Conservation (phyloP, 2,329 filamentous ascomycete species). For the Colletotrichum orbiculare region DNA sequence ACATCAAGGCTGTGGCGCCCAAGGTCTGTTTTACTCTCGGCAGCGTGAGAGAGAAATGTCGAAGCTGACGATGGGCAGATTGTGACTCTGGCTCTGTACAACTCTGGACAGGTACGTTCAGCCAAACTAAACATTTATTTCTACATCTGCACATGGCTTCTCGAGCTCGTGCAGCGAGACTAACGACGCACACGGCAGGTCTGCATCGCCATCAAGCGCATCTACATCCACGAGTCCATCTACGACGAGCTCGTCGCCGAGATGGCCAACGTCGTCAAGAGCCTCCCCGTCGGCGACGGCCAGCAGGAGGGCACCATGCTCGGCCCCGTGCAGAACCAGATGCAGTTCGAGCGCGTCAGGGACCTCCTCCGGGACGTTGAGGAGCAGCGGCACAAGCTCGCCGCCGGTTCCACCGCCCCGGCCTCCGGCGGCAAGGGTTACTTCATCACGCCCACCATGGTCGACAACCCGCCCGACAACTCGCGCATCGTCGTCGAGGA, state of each 20-base stretch:
- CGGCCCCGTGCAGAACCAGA: conserved; percentile 72
- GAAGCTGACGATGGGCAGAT: conserved; percentile 42
- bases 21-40: conserved; percentile 42
- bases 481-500: conserved; percentile 67
- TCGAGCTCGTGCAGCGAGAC: not conserved
- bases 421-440: conserved; percentile 56
- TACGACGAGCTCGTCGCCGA: conserved; percentile 48
- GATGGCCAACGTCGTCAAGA: conserved; percentile 34
- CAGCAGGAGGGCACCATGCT: conserved; percentile 42
- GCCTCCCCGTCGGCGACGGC: conserved; percentile 32
- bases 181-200: conserved; percentile 50
- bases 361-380: conserved; percentile 35
- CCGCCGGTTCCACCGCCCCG: conserved; percentile 46
- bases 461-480: conserved; percentile 68
- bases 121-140: conserved; percentile 23
- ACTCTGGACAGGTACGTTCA: conserved; percentile 57
- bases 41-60: not conserved
- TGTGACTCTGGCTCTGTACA: conserved; percentile 64
- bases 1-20: conserved; percentile 52
- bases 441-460: conserved; percentile 68
- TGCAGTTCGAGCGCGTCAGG: conserved; percentile 65
- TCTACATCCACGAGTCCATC: conserved; percentile 66
- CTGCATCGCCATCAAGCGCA: conserved; percentile 63
- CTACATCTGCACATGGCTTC: not conserved
- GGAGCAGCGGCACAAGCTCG: conserved; percentile 35